A percentile compares a stretch with the other conserved stretches of the same genome.
Evolutionary conservation across 345 rosid genomes (phyloP).

Genomic region (Hibiscus tridactylites): DNA sequence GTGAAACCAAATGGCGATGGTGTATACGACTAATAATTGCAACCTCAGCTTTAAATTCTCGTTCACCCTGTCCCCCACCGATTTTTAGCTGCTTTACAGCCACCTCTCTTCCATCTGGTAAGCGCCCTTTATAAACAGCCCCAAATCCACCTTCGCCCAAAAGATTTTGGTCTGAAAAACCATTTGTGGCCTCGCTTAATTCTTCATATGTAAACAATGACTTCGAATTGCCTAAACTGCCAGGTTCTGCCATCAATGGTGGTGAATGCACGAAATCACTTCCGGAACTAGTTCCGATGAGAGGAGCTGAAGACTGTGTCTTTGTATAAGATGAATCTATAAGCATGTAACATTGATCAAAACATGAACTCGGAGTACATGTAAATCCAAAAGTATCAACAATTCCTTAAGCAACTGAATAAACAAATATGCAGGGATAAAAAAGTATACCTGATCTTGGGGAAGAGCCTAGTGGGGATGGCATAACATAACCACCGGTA

Average conservation of each 20-base stretch:
- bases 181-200: slow-evolving; percentile 59
- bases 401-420: neutral
- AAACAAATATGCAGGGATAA: neutral
- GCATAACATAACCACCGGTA: slow-evolving; percentile 56
- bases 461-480: slow-evolving; percentile 53
- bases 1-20: slow-evolving; percentile 89
- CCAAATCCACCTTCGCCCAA: slow-evolving; percentile 98
- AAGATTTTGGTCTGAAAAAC: slow-evolving; percentile 66
- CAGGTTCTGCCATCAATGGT: slow-evolving; percentile 32
- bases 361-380: neutral
- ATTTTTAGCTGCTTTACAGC: slow-evolving; percentile 84
- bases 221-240: slow-evolving; percentile 73
- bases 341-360: slow-evolving; percentile 6
- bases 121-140: slow-evolving; percentile 66
- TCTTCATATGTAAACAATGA: slow-evolving; percentile 67
- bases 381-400: neutral
- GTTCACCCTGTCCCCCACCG: slow-evolving; percentile 85
- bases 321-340: slow-evolving; percentile 50
- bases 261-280: slow-evolving; percentile 34
- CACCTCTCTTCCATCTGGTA: slow-evolving; percentile 79
- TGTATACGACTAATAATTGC: slow-evolving; percentile 90
- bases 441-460: slow-evolving; percentile 52
- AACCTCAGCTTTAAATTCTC: slow-evolving; percentile 93
- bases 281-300: slow-evolving; percentile 55
- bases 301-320: slow-evolving; percentile 57